Evolutionary conservation across 176 grass and related monocot genomes (phyloP), one percentile per base, ranked within the genome.

Genomic region (Avena sativa): DNA sequence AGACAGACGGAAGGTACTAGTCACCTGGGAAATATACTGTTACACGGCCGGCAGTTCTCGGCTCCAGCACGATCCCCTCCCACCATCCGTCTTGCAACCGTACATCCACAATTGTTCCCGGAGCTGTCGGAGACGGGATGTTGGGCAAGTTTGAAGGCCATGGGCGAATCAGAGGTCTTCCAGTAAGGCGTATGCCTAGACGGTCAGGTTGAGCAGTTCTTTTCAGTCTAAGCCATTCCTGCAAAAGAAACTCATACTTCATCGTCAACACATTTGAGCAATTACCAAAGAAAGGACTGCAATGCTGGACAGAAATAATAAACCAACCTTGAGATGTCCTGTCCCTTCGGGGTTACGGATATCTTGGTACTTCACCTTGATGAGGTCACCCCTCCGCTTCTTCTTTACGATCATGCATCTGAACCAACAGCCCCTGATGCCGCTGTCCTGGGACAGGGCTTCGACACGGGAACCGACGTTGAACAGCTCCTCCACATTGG

Each of bases 341-440:
- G 36, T 67, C 2, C 66, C 89, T 14, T 91, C 84, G 38, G 81
- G 55, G 83, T 95, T 76, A 50, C 59, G 53, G 20, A 93, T 23
- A 84, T 95, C 91, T 52, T 80, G 82, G 84, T 95, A 95, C 21
- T 83, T 38, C 23, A 95, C 93, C 74, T 82, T 91, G 52, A 92
- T 58, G 47, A 25, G 36, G 79, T 89, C 81, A 9, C 13, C 50
- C 2, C 77, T 40, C 62, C 8, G 46, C 3, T 14, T 76, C 28
- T 63, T 89, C 52, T 84, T 83, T 32, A 93, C 19, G 52, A 93
- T 85, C 56, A 93, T 40, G 51, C 93, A 89, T 44, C 72, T 80
- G 68, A 91, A 95, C 91, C 93, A 95, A 28, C 91, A 95, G 17
- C 93, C 91, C 80, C 86, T 95, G 11, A 95, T 79, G 44, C 93